Evolutionary conservation across 805 yeast species (phyloP), one percentile per base, ranked within the genome.

Genomic region (Metschnikowia colocasiae): DNA sequence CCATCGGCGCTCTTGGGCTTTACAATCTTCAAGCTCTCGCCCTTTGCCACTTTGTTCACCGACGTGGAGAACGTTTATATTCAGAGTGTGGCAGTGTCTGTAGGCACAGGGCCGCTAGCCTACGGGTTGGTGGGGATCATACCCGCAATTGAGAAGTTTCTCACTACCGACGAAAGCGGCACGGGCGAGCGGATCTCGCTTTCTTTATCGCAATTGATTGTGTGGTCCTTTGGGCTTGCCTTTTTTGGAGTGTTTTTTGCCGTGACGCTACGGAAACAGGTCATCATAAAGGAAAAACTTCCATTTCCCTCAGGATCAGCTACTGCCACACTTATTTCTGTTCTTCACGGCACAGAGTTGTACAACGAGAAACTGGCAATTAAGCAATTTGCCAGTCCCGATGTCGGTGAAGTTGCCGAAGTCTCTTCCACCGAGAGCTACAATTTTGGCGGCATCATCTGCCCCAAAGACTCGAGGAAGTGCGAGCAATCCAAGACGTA

Each of bases 201-300:
- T 32, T 62, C 69, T 3, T 50, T 80, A 3, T 56, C 60, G 40
- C 84, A 90, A 52, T 66, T 92, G 45, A 66, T 88, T 20, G 61
- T 85, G 2, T 94, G 98, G 98, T 82, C 92, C 1, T 58, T 79
- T 1, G 97, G 96, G 0, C 68, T 94, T 46, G 96, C 95, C 0
- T 87, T 90, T 49, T 91, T 92, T 68, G 99, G 99, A 1, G 96
- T 92, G 1, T 94, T 92, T 65, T 90, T 92, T 65, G 97, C 98
- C 2, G 81, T 92, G 23, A 92, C 97, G 1, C 70, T 92, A 43
- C 75, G 98, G 52, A 80, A 79, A 51, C 96, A 90, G 61, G 95
- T 91, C 16, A 84, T 92, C 30, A 79, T 90, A n/a, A 81, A 80
- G 57, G 96, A 90, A 58, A 87, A 87, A 59, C 74, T 94, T 31